Conservation (phyloP, 768 basidiomycete species). For the Lactifluus rugatus region DNA sequence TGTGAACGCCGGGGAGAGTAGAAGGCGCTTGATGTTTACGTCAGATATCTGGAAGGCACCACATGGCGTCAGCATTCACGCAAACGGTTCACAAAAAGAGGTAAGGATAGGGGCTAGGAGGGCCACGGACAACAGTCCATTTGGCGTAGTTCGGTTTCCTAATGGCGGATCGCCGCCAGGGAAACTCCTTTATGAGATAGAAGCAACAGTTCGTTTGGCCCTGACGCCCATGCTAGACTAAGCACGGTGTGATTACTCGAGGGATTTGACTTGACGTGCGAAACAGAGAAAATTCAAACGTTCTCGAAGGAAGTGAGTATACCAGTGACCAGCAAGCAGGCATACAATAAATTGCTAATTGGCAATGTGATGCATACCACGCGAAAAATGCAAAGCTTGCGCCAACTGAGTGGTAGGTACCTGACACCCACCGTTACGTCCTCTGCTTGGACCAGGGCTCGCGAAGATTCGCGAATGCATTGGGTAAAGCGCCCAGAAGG, state of each 20-base stretch:
- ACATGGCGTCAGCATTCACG: background rate
- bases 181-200: background rate
- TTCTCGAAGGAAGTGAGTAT: background rate
- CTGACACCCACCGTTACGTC: conserved; percentile 42
- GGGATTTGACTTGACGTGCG: too few relatives aligned
- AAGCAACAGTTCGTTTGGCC: background rate
- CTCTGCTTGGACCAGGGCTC: conserved; percentile 36
- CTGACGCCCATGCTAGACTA: background rate
- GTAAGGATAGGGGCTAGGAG: background rate
- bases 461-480: conserved; percentile 46
- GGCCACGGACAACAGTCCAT: conserved; percentile 1
- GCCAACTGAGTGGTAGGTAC: background rate
- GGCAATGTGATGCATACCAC: background rate
- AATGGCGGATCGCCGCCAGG: background rate
- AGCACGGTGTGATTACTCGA: background rate
- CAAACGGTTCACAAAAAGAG: background rate
- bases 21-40: conserved; percentile 47
- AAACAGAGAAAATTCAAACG: background rate
- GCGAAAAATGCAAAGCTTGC: background rate
- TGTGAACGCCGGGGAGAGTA: conserved; percentile 56
- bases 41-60: conserved; percentile 40
- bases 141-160: background rate
- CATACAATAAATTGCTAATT: background rate
- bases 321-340: background rate
- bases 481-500: conserved; percentile 39